Evolutionary conservation across 2,329 filamentous ascomycete genomes (phyloP), one percentile per base, ranked within the genome.

Genomic region (Verticillium nonalfalfae): DNA sequence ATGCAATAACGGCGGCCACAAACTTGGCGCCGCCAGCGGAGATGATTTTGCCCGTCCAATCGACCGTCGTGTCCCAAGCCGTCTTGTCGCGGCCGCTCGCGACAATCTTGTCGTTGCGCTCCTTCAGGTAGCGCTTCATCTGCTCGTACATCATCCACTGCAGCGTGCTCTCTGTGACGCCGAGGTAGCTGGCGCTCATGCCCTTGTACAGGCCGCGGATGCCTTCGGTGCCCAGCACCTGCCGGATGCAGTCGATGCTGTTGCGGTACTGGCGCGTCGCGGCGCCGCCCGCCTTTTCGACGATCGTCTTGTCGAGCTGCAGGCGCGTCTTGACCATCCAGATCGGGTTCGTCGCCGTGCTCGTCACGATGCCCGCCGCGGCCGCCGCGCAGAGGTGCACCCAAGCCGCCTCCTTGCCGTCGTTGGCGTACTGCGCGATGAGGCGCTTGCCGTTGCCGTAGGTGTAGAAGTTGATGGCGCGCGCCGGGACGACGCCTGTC

Each of bases 111-210:
- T 81, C 81, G 73, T 90, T 89, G 62, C 92, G 80, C 55, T 78
- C 76, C 56, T 83, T 85, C 38, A 97, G 78, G n/a, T 81, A 80
- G 31, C 84, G 79, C 82, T 97, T 98, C 81, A 96, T 87, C 74
- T 93, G 90, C 78, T 98, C 93, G 75, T 97, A 98, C 68, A 97
- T 78, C 70, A 96, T 88, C 93, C 93, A 97, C 74, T 98, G 93
- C 69, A 97, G 75, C 5, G 93, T 95, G 66, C 89, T 93, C 79
- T 97, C 94, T 2, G 90, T 89, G 21, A 96, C 92, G 31, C 94
- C 93, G 0, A 98, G 80, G 72, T 97, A 98, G 70, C 90, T 95
- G 38, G 93, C 93, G 67, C 89, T 95, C 77, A 98, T 84, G 58
- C 93, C 93, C 71, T 93, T 90, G 77, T 97, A 98, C 62, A 98